Base-by-base conservation (phyloP, 2,329 filamentous ascomycete species). In the Fusarium cicatricum region DNA sequence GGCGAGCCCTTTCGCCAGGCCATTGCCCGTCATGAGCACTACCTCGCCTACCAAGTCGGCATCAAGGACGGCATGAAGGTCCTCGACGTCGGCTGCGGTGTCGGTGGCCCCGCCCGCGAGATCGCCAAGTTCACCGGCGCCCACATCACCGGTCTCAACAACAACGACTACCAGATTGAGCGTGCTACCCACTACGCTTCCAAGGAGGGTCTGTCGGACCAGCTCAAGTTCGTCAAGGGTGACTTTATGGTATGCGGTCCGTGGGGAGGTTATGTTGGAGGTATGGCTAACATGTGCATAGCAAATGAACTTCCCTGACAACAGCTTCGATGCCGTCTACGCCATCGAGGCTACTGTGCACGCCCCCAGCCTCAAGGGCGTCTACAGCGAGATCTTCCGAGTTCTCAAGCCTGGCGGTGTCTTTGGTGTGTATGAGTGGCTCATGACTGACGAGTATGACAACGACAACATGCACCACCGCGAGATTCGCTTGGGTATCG, bases 101-200 rank as follows among this genome's bases (percentile, higher is more conserved):
- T 98, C 50, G 95, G 95, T 70, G 95, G 95, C 40, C 95, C 95
- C 17, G 95, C 94, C 7, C 87, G 93, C 59, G 93, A 98, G 81
- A 98, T 99, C 70, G 91, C 91, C 78, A 96, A 96, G 79, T 99
- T 99, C 80, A 90, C 91, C 11, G 94, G 91, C 58, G 90, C 86
- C 68, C 92, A 97, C 69, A 85, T 98, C 61, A 89, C 92, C 19
- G 95, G 95, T 37, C 80, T 98, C 74, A 99, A 98, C 87, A 98
- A 97, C 87, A 98, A 98, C 78, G 92, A 97, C 80, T 99, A 99
- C 82, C 95, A 98, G 80, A 97, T 98, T 65, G 86, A 97, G 74
- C 91, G 95, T 64, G 94, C 93, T n/a, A 92, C 87, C 12, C 82
- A 84, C 49, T 97, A 97, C 73, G 92, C 93, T 3, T 78, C 84